Evolutionary conservation across 2,329 filamentous ascomycete genomes (phyloP).

Genomic region (Fusarium clavum): DNA sequence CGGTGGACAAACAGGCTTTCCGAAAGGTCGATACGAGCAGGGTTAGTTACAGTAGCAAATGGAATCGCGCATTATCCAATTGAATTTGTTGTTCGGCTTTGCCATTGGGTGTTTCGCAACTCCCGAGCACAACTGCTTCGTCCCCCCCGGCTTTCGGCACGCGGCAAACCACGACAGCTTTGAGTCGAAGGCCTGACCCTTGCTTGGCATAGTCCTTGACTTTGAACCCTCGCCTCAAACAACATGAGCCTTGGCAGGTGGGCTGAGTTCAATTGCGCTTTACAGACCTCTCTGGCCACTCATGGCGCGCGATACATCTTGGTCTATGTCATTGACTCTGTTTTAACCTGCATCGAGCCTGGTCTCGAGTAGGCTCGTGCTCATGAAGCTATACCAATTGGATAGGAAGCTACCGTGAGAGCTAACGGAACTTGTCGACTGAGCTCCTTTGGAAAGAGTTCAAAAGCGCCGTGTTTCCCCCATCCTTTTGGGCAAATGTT

Average conservation of each 20-base stretch:
- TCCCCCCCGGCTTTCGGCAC: slow-evolving; percentile 18
- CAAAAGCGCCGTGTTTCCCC: slow-evolving; percentile 18
- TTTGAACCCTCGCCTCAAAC: slow-evolving; percentile 1
- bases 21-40: slow-evolving; percentile 11
- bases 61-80: slow-evolving; percentile 16
- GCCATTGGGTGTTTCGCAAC: slow-evolving; percentile 11
- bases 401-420: slow-evolving; percentile 18
- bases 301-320: slow-evolving; percentile 27
- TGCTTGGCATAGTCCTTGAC: not conserved
- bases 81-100: slow-evolving; percentile 8
- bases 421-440: slow-evolving; percentile 1
- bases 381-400: slow-evolving; percentile 24
- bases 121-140: slow-evolving; percentile 6
- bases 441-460: slow-evolving; percentile 5
- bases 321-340: slow-evolving; percentile 45
- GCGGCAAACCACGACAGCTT: slow-evolving; percentile 21
- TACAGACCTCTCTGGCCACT: slow-evolving; percentile 25
- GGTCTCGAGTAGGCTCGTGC: slow-evolving; percentile 22
- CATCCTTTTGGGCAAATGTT: not conserved
- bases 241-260: slow-evolving; percentile 23
- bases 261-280: slow-evolving; percentile 28
- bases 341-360: slow-evolving; percentile 16
- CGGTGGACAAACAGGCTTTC: slow-evolving; percentile 29
- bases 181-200: not conserved
- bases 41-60: slow-evolving; percentile 30